Conservation (phyloP, 1,139 yeast species). For the Scheffersomyces lignicola region DNA sequence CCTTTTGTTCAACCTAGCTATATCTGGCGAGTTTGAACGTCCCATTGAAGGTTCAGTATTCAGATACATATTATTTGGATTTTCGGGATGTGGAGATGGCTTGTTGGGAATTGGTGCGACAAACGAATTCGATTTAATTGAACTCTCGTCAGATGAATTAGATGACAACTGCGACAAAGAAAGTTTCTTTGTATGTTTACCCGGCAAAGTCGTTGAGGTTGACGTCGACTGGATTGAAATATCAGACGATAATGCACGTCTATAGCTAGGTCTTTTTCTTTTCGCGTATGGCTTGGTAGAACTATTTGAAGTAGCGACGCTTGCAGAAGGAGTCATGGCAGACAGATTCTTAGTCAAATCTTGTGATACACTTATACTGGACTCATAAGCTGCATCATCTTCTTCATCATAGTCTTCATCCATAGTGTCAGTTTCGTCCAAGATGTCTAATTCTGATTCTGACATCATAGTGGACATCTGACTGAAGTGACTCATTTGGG, state of each 20-base stretch:
- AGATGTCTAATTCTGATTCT: constrained; percentile 43
- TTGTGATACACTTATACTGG: constrained; percentile 30
- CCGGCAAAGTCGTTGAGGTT: constrained; percentile 23
- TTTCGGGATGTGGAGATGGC: constrained; percentile 1
- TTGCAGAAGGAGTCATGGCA: constrained; percentile 10
- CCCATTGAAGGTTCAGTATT: constrained; percentile 5
- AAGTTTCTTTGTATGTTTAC: constrained; percentile 23
- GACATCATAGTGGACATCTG: constrained; percentile 55
- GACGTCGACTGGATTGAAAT: constrained; percentile 36
- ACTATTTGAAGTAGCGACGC: constrained; percentile 5
- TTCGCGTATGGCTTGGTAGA: constrained; percentile 7
- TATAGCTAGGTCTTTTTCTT: constrained; percentile 33
- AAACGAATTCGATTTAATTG: constrained; percentile 14
- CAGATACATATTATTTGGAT: not conserved
- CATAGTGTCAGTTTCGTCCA: constrained; percentile 49
- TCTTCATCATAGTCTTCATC: constrained; percentile 42
- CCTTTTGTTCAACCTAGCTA: constrained; percentile 14
- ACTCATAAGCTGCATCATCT: constrained; percentile 30
- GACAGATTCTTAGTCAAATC: constrained; percentile 14
- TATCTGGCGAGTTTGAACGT: constrained; percentile 22
- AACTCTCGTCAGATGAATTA: constrained; percentile 41
- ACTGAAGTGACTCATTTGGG: constrained; percentile 55
- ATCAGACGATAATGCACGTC: constrained; percentile 38
- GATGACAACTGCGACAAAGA: constrained; percentile 38
- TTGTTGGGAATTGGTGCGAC: constrained; percentile 17